Base-by-base conservation (phyloP, 1,139 yeast genomes). In the Candida labiduridarum region DNA sequence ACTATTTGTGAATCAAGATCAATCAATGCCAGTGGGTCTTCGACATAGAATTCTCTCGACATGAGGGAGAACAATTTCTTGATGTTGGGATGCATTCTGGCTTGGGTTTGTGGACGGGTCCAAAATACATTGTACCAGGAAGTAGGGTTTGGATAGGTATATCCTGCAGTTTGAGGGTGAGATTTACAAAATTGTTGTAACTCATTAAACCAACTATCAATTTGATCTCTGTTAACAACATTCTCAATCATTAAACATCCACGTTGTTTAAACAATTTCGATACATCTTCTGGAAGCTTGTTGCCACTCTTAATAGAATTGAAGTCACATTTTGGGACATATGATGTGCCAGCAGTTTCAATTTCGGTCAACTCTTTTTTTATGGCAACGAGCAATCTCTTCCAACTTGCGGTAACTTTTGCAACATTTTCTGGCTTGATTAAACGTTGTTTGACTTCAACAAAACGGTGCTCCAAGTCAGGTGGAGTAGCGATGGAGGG, bases 41-140 rank as follows among this genome's bases (percentile, higher is more conserved):
- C 57, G n/a, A 67, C 68, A 47, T 68, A 62, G 66, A 76, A 77
- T 49, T 71, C 61, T 16, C 65, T 59, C 49, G 67, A 62, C 63
- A 75, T 59, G 11, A 67, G 59, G 6, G 60, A 57, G 58, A 73
- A 66, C 8, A 69, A 54, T 30, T 59, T 59, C 40, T 67, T 56
- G 36, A 74, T 58, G 31, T 68, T 66, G 7, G 77, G 78, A 54
- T 76, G 76, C 4, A 74, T 63, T 45, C 83, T 62, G 2, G 80
- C 80, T 50, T 63, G 61, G 1, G 70, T 61, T 57, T 78, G 80
- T 2, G 76, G 62, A 52, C 69, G 65, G 5, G 78, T 64, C 82
- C 82, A 78, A 54, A 72, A 74, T 15, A 75, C 62, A 25, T 52
- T 52, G 58, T 66, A 63, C 74, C 63, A 62, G 6, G 60, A 64